Conservation (phyloP, 116 monocot species). For the Phalaenopsis hybrid region DNA sequence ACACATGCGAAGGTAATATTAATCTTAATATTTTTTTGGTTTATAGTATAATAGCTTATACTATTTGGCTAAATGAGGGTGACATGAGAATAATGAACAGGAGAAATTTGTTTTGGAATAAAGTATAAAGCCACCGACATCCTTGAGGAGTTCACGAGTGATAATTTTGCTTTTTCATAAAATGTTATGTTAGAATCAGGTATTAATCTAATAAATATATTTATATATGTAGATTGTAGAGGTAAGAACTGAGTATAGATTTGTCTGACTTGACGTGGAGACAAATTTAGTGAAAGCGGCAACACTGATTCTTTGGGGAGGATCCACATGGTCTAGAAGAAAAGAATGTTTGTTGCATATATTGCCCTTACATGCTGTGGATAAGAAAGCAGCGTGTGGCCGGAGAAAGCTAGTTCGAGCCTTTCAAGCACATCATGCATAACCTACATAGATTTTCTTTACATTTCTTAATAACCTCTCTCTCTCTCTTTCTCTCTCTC, state of each 20-base stretch:
- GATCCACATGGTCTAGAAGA: conserved; percentile 8
- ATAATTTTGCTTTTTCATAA: not conserved
- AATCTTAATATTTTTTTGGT: no score
- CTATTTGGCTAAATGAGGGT: no score
- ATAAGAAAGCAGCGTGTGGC: conserved; percentile 1
- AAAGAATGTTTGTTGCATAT: conserved; percentile 18
- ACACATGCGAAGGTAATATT: no score
- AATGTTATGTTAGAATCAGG: not conserved
- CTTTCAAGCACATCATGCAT: conserved; percentile 33
- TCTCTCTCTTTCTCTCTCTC: no score
- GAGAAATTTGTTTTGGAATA: conserved; percentile 14
- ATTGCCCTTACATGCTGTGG: not conserved
- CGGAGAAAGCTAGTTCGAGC: conserved; percentile 10
- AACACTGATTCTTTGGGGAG: conserved; percentile 2
- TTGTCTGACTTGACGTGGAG: conserved; percentile 14
- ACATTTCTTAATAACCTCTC: no score
- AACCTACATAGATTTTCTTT: conserved; percentile 18
- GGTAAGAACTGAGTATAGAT: not conserved
- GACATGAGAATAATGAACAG: no score
- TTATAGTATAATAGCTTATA: no score
- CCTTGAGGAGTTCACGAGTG: not conserved
- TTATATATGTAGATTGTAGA: not conserved
- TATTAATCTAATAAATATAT: not conserved
- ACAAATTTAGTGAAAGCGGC: not conserved
- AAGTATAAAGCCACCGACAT: conserved; percentile 36